Evolutionary conservation across 768 basidiomycete species (phyloP), one percentile per base, ranked within the genome.

Genomic region (Ramaria sp.): DNA sequence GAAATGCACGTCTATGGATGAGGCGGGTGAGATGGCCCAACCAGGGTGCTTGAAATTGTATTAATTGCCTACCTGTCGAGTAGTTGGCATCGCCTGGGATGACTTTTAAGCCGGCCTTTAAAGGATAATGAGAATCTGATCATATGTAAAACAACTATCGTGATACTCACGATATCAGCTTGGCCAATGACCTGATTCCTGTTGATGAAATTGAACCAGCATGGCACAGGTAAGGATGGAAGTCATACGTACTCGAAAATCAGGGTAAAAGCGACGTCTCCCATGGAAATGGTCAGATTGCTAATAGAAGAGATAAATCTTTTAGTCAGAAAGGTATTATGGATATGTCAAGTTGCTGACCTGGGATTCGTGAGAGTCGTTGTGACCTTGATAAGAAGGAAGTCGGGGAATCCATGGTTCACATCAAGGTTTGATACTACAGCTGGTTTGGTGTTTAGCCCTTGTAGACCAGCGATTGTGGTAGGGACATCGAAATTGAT

Each of bases 301-400:
- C 76, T 72, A 37, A 13, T 4, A 10, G 34, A 37, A 37, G 47
- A 17, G n/a, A 1, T 24, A 20, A n/a, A 59, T 34, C 9, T 31
- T 9, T 31, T 53, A 63, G 42, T 59, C 48, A 42, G 7, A 24
- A 34, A 20, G 19, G 46, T 42, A 43, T 22, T 34, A 59, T 48
- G 4, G 7, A 11, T 55, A 41, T 31, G 22, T 37, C 34, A 37
- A 37, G 49, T 6, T 48, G 51, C 69, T 60, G 60, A 80, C 80
- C 79, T 84, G 12, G 86, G 85, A 58, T 86, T 87, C 65, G 78
- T 84, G 22, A 87, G 68, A 1, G 73, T 70, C 19, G 80, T 79
- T 43, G 78, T 70, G 12, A 80, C 79, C 62, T 75, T 84, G 69
- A 88, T 86, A 51, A 86, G 72, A n/a, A 88, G 71, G 65, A 75